Conservation (phyloP, 1,284 basidiomycete species). For the Stereum hirsutum region DNA sequence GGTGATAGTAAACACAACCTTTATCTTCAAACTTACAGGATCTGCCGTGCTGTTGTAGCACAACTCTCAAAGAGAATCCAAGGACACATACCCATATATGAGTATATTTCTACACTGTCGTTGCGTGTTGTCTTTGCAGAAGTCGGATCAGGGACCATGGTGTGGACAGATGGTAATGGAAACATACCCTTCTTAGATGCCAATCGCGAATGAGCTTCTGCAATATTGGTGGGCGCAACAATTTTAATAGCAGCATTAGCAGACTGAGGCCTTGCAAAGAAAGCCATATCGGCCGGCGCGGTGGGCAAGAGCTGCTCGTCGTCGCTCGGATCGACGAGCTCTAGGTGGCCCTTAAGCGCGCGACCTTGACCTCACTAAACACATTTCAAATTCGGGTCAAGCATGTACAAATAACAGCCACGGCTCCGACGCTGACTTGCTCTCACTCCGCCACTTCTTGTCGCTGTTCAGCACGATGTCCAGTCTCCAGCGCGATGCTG, state of each 20-base stretch:
- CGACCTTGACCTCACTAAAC: background rate
- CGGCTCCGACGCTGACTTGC: background rate
- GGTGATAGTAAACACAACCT: constrained; percentile 79
- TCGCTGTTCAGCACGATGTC: constrained; percentile 37
- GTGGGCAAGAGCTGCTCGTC: background rate
- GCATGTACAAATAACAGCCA: constrained; percentile 3
- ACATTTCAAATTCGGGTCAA: background rate
- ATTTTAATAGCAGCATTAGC: constrained; percentile 49
- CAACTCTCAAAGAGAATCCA: background rate
- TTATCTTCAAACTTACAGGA: constrained; percentile 81
- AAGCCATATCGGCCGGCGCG: constrained; percentile 17
- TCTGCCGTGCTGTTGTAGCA: constrained; percentile 27
- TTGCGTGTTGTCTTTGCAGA: constrained; percentile 48
- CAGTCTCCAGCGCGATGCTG: constrained; percentile 52
- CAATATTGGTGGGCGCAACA: constrained; percentile 32
- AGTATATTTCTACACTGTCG: constrained; percentile 81
- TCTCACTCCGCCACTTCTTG: background rate
- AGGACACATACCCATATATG: constrained; percentile 67
- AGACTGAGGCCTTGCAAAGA: constrained; percentile 36
- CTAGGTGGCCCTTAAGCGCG: background rate
- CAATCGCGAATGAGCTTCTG: constrained; percentile 24
- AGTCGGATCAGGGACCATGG: constrained; percentile 3
- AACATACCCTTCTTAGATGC: constrained; percentile 32
- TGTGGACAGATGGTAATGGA: background rate
- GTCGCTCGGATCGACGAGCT: background rate